Conservation (phyloP, 805 yeast species). For the Hagleromyces aurorensis region DNA sequence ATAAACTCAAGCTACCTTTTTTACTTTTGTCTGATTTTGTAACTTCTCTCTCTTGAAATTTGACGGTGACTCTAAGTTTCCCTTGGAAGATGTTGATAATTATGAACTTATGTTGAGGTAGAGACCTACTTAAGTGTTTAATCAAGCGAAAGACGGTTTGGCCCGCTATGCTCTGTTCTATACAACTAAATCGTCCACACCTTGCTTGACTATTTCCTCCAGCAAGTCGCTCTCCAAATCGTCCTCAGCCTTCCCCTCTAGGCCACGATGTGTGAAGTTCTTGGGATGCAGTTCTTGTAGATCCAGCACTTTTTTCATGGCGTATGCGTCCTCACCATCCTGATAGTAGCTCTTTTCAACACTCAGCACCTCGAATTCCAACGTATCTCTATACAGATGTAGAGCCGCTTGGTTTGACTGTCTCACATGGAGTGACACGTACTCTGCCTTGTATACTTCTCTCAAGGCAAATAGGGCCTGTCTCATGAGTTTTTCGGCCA, state of each 20-base stretch:
- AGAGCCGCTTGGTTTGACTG: constrained; percentile 90
- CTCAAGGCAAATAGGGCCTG: constrained; percentile 72
- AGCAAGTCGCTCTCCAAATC: constrained; percentile 45
- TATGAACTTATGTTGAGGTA: no score
- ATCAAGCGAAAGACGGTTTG: no score
- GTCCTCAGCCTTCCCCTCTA: constrained; percentile 38
- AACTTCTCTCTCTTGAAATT: constrained; percentile 1
- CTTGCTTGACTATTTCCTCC: constrained; percentile 27
- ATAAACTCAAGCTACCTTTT: constrained; percentile 97
- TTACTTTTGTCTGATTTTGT: constrained; percentile 48
- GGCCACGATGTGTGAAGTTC: constrained; percentile 35
- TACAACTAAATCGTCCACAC: constrained; percentile 16
- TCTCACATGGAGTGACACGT: constrained; percentile 88
- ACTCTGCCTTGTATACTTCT: constrained; percentile 73
- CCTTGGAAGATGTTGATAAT: not conserved
- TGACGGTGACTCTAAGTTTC: not conserved
- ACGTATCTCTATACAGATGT: constrained; percentile 80
- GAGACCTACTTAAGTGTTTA: no score
- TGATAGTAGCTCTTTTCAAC: constrained; percentile 89
- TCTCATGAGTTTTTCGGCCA: constrained; percentile 87
- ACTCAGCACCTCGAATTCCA: constrained; percentile 71
- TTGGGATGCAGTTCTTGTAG: constrained; percentile 57
- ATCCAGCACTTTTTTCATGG: constrained; percentile 70
- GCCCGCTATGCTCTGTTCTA: constrained; percentile 2
- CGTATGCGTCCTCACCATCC: constrained; percentile 96